Base-by-base conservation (phyloP, 1,139 yeast genomes). In the Hyphopichia pseudoburtonii region DNA sequence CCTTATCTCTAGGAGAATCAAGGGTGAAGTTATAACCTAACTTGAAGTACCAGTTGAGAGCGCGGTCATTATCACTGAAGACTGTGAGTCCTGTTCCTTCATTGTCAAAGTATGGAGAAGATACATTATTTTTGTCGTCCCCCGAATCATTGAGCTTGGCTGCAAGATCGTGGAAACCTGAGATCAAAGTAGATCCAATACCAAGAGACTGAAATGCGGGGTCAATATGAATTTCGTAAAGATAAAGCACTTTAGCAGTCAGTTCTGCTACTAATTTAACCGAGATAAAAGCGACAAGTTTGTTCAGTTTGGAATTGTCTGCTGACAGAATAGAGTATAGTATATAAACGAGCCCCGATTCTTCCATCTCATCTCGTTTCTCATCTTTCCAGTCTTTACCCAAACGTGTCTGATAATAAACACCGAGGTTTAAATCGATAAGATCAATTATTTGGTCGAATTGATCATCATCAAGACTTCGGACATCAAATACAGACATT, bases 211-310 rank as follows among this genome's bases (percentile, higher is more conserved):
- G 76, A 37, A 37, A 54, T 16, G 39, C 16, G 1, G 60, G 54
- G 17, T 42, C 39, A 3, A 76, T 66, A 40, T 79, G 84, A 34
- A 79, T 68, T 51, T 79, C 85, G 49, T 76, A 79, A 26, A 79
- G 57, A 46, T 76, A 79, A 6, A 79, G 51, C 18, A 68, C 73
- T 40, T 58, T 60, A 6, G 42, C 32, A 5, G 41, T 51, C n/a
- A 56, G 57, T 17, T 54, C 54, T 30, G 65, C 66, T 15, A 73
- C 69, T 25, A 72, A 50, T 49, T 64, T 65, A 45, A 68, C 62
- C 12, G 78, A 68, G 6, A 74, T 46, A 46, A 76, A 76, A 6
- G 65, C 78, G 4, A 58, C 58, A n/a, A 74, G 39, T 12, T 44
- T 38, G 8, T 43, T 39, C 10, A 42, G 41, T 2, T 32, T 35